Evolutionary conservation across 2,329 filamentous ascomycete species (phyloP), one percentile per base, ranked within the genome.

Genomic region (Fonsecaea pedrosoi): DNA sequence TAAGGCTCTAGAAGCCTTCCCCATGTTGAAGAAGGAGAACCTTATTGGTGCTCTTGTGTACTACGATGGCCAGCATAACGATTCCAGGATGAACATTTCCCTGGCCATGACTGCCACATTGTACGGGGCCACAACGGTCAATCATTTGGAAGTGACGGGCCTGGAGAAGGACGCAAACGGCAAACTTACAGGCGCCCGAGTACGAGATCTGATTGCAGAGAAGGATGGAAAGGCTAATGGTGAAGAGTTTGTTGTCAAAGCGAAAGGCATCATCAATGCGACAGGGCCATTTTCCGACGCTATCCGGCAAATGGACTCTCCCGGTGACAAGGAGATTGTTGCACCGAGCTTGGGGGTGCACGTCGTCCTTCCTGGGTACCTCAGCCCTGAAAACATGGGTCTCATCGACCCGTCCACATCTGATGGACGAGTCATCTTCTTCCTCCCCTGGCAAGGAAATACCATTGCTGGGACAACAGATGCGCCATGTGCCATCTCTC

Each of bases 381-480:
- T 90, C 82, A 91, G 89, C 73, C 92, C 92, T 58, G 85, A 89
- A 18, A 73, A 72, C 25, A 95, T 96, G 92, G 92, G 92, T 67
- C 84, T 96, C 48, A 91, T 96, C 73, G 92, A 96, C 74, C 92
- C 92, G 3, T 88, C 88, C 45, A 95, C 92, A 1, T 96, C 92
- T 1, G 92, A 96, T 75, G 92, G 92, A 25, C 87, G 92, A 77
- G 92, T 96, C 58, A 94, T 96, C 75, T 96, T 96, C 86, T 95
- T 96, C 84, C 84, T 96, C 50, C 92, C 92, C 25, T 96, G 92
- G 92, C 92, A 96, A 81, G 92, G 92, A 59, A 95, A 95, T 80
- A 96, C 92, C 15, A 95, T 96, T 75, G 92, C 92, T 54, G 92
- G 92, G 68, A 96, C 92, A 5, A 96, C 92, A 5, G 92, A 96